Conservation (phyloP, 2,329 filamentous ascomycete species). For the Aspergillus candidus region DNA sequence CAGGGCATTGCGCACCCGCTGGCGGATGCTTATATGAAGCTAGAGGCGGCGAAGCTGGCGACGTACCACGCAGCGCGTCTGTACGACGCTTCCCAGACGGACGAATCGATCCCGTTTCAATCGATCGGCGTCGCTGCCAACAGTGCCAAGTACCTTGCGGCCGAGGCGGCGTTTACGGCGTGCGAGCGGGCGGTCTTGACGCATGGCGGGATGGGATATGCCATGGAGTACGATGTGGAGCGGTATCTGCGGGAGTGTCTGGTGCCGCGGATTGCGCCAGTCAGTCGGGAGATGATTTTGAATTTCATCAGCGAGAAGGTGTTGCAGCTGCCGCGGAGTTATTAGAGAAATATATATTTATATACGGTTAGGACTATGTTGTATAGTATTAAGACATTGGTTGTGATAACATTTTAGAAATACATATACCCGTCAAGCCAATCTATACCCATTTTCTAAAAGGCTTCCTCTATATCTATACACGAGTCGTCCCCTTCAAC, state of each 20-base stretch:
- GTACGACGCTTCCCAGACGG: conserved; percentile 50
- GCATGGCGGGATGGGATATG: conserved; percentile 60
- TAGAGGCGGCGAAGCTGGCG: conserved; percentile 56
- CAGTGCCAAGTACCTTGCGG: conserved; percentile 62
- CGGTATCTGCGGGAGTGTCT: conserved; percentile 55
- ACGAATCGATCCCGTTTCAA: conserved; percentile 48
- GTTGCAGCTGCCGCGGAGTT: conserved; percentile 38
- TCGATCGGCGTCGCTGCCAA: conserved; percentile 61
- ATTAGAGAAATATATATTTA: conserved; percentile 21
- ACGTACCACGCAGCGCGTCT: conserved; percentile 56
- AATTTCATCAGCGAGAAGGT: conserved; percentile 43
- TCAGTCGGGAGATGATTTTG: conserved; percentile 48
- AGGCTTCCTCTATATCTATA: too few relatives aligned
- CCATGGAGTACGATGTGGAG: conserved; percentile 58
- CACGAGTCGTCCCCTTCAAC: too few relatives aligned
- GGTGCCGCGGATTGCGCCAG: conserved; percentile 55
- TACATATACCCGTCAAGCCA: too few relatives aligned
- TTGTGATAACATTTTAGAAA: too few relatives aligned
- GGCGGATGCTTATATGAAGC: conserved; percentile 54
- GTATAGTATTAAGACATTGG: too few relatives aligned
- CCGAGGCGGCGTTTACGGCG: conserved; percentile 55
- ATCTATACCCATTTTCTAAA: too few relatives aligned
- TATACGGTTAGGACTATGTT: too few relatives aligned
- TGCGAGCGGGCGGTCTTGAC: conserved; percentile 53
- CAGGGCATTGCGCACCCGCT: conserved; percentile 56